phyloP scores from a whole-genome alignment of 1,284 basidiomycete genomes.

The Xanthoconium separans region DNA sequence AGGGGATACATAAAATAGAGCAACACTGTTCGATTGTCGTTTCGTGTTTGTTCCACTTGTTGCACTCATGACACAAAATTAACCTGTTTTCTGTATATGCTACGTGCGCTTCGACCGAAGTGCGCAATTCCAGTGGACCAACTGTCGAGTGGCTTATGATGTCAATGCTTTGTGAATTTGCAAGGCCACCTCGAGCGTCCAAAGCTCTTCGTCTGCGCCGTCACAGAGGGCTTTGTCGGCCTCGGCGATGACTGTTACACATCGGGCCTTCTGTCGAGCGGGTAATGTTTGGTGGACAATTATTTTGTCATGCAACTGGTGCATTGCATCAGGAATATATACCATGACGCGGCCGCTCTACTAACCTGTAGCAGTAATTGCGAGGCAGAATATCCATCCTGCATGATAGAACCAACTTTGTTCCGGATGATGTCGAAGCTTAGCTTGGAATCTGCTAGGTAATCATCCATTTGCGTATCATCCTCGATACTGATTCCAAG shows the following conservation, averaged over 20 bases:
- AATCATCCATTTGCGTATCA: constrained; percentile 51
- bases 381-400: constrained; percentile 91
- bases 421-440: constrained; percentile 73
- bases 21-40: constrained; percentile 9
- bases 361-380: constrained; percentile 87
- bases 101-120: neutral
- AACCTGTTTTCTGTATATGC: constrained; percentile 4
- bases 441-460: constrained; percentile 29
- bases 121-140: neutral
- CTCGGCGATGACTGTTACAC: constrained; percentile 87
- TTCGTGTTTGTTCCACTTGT: constrained; percentile 7
- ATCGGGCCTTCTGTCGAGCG: constrained; percentile 79
- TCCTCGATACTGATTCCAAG: constrained; percentile 74
- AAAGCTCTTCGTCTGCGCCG: constrained; percentile 97
- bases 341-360: neutral
- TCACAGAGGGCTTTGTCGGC: constrained; percentile 96
- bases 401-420: constrained; percentile 74
- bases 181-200: constrained; percentile 86
- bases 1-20: constrained; percentile 32
- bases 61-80: constrained; percentile 16
- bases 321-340: constrained; percentile 6
- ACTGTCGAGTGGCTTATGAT: constrained; percentile 9
- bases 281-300: constrained; percentile 80
- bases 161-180: constrained; percentile 67
- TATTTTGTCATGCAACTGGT: constrained; percentile 88